Percentiles rank a stretch among this genome's conserved stretches.
These are phyloP conservation scores for Solanum gracilifrons DNA, from an alignment of 257 asterid genomes.

Conservation along the genomic window DNA sequence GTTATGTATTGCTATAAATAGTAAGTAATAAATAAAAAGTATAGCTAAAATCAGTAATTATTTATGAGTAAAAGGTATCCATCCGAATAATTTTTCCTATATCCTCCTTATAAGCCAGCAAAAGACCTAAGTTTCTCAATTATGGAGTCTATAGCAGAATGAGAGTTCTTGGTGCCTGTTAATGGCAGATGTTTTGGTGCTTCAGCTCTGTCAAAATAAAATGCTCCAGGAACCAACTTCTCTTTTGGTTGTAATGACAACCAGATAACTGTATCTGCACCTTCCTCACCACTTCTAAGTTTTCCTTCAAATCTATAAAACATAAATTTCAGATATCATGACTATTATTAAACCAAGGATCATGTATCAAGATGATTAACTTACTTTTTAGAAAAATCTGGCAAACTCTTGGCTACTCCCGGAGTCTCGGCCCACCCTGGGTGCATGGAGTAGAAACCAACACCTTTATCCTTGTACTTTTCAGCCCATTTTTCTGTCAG, in stretches of 20 bases:
- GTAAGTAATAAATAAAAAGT: too few relatives aligned
- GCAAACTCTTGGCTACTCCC: constrained; percentile 79
- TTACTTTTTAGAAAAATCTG: constrained; percentile 52
- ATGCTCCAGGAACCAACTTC: constrained; percentile 55
- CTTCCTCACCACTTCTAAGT: constrained; percentile 79
- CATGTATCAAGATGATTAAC: background rate
- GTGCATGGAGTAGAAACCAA: constrained; percentile 88
- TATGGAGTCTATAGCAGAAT: constrained; percentile 49
- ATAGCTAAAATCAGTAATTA: too few relatives aligned
- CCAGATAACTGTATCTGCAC: constrained; percentile 84
- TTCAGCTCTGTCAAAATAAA: constrained; percentile 71
- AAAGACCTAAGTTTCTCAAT: constrained; percentile 28
- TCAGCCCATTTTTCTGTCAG: constrained; percentile 92
- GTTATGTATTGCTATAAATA: too few relatives aligned
- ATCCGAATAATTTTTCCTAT: background rate
- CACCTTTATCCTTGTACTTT: constrained; percentile 45
- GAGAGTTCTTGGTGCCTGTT: constrained; percentile 58
- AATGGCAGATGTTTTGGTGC: constrained; percentile 73
- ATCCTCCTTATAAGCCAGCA: constrained; percentile 11
- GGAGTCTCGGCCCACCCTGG: constrained; percentile 99
- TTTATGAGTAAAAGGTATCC: too few relatives aligned
- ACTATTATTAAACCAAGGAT: background rate
- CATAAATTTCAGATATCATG: background rate
- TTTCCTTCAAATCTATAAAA: constrained; percentile 55
- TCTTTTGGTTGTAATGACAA: constrained; percentile 78